Evolutionary conservation across 148 eudicot species (phyloP), one percentile per base, ranked within the genome.

Genomic region (Amaranthus hypochondriacus): DNA sequence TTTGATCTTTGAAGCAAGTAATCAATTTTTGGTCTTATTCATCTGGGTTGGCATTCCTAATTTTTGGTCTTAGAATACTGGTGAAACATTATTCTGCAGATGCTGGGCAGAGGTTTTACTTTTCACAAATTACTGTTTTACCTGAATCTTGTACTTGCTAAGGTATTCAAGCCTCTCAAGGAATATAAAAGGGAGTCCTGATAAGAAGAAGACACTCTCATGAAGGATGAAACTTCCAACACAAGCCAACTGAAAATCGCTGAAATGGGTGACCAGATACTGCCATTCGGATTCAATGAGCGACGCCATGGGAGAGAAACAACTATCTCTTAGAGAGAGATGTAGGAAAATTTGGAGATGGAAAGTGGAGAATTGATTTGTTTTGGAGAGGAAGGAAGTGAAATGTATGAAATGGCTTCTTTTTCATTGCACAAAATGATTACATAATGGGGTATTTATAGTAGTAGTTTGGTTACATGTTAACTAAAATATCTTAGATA

Each of bases 111-210:
- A n/a, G n/a, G n/a, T n/a, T n/a, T n/a, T n/a, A n/a, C n/a, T n/a
- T n/a, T n/a, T n/a, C n/a, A n/a, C n/a, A n/a, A n/a, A n/a, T n/a
- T n/a, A n/a, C n/a, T n/a, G n/a, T n/a, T n/a, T n/a, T n/a, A 94
- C 98, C 98, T 94, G 98, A 80, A 94, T 94, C 84, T 94, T 94
- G 81, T 89, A 91, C 83, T 94, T 89, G 93, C 89, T 84, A 78
- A 94, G 80, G 84, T 87, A 91, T 78, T 97, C 97, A 56, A 79
- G 85, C 81, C 93, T 91, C 84, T 94, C 98, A 73, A 94, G 70
- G 76, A 56, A 85, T 59, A 94, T 87, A 70, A 91, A 94, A 68
- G 98, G 98, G 70, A 94, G 89, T 59, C 98, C 98, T 4, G 97
- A 88, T 72, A 94, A 81, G 86, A 94, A 94, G 81, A 94, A 94